Percentiles rank a stretch among this genome's conserved stretches.
Evolutionary conservation across 2,329 filamentous ascomycete genomes (phyloP).

Genomic region (Eutypella sp.): DNA sequence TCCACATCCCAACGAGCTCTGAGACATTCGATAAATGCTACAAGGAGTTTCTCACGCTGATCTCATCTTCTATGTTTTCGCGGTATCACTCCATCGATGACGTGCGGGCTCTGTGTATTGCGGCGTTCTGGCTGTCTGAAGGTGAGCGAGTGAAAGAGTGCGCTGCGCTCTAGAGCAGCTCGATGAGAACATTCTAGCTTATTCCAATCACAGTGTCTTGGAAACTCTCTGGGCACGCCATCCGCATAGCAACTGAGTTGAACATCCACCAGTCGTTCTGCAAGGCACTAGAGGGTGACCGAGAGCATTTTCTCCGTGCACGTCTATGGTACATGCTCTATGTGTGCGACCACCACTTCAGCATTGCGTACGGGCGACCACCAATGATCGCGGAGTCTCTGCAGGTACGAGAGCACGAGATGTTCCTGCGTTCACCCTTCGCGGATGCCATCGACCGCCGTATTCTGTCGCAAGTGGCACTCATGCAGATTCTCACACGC

Average conservation of each 20-base stretch:
- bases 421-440: constrained; percentile 19
- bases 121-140: constrained; percentile 59
- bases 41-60: constrained; percentile 51
- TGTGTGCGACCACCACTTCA: constrained; percentile 29
- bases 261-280: constrained; percentile 50
- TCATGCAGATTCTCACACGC: constrained; percentile 16
- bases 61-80: constrained; percentile 53
- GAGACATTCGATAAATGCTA: constrained; percentile 50
- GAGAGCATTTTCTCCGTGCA: constrained; percentile 47
- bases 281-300: constrained; percentile 40
- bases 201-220: constrained; percentile 45
- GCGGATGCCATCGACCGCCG: constrained; percentile 14
- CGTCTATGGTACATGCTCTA: constrained; percentile 51
- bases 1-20: constrained; percentile 52
- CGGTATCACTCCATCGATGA: constrained; percentile 53
- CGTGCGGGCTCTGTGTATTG: constrained; percentile 55
- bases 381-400: constrained; percentile 20
- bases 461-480: constrained; percentile 16
- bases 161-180: too few species aligned
- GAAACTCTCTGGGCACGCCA: constrained; percentile 55
- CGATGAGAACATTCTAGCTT: too few species aligned
- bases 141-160: neutral
- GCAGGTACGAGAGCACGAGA: constrained; percentile 19
- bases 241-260: constrained; percentile 53
- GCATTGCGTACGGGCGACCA: constrained; percentile 27